Evolutionary conservation across 176 grass and related monocot genomes (phyloP).

Genomic region (Elymus sibiricus): DNA sequence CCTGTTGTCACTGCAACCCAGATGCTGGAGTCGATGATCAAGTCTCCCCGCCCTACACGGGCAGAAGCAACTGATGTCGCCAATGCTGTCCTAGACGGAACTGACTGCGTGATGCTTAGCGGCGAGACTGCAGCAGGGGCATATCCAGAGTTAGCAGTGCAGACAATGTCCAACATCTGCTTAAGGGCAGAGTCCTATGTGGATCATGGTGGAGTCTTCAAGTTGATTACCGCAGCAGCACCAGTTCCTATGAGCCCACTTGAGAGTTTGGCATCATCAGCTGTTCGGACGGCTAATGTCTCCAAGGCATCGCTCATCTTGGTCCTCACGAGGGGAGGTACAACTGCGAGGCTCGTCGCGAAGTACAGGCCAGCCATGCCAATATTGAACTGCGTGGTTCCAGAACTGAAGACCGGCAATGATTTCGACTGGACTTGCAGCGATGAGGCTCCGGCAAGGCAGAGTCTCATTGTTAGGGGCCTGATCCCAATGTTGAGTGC

Average conservation of each 20-base stretch:
- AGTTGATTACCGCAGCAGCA: conserved; percentile 40
- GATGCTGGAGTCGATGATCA: conserved; percentile 96
- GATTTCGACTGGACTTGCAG: conserved; percentile 81
- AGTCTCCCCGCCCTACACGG: conserved; percentile 77
- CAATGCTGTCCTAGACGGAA: conserved; percentile 85
- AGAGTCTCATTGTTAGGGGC: conserved; percentile 63
- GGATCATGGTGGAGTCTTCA: conserved; percentile 59
- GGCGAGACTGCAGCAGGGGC: conserved; percentile 84
- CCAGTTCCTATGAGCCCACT: conserved; percentile 62
- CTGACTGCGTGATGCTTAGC: conserved; percentile 84
- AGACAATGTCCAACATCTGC: conserved; percentile 81
- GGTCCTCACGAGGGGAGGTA: conserved; percentile 82
- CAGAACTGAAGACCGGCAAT: conserved; percentile 53
- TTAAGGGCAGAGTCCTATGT: conserved; percentile 58
- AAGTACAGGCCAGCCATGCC: conserved; percentile 85
- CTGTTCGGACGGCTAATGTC: conserved; percentile 58
- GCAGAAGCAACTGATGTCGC: conserved; percentile 86
- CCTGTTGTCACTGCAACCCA: conserved; percentile 90
- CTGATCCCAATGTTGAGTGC: conserved; percentile 64
- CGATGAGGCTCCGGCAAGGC: conserved; percentile 77
- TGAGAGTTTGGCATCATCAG: conserved; percentile 88
- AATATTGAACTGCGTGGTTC: conserved; percentile 54
- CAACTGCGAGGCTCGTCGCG: conserved; percentile 66
- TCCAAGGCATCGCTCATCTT: conserved; percentile 65
- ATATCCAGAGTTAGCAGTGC: conserved; percentile 74